A percentile compares a stretch with the other conserved stretches of the same genome.
Evolutionary conservation across 2,329 filamentous ascomycete genomes (phyloP).

Genomic region (Dryadomyces quercivorus): DNA sequence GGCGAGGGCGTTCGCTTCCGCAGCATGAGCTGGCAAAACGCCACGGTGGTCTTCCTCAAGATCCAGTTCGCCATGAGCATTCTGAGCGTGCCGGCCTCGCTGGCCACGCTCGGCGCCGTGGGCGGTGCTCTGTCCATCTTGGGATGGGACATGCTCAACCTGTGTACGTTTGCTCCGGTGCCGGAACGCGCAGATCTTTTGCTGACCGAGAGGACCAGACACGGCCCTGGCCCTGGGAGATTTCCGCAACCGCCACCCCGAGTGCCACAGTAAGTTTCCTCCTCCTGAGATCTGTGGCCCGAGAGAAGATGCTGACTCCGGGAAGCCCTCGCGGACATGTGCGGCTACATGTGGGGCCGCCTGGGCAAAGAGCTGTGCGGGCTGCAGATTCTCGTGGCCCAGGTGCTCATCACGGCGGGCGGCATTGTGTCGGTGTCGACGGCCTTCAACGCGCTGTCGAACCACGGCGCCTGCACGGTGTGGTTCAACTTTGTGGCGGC

Average conservation of each 20-base stretch:
- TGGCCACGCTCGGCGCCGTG: constrained; percentile 67
- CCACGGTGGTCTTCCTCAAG: constrained; percentile 34
- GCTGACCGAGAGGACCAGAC: constrained; percentile 8
- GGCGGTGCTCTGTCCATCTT: constrained; percentile 75
- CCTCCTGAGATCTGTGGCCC: background rate
- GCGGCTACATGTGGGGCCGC: constrained; percentile 37
- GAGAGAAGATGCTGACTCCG: background rate
- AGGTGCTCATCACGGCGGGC: constrained; percentile 32
- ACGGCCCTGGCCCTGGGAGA: constrained; percentile 27
- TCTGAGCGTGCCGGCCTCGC: constrained; percentile 47
- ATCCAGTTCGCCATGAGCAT: constrained; percentile 42
- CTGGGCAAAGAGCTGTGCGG: constrained; percentile 39
- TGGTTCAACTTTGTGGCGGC: constrained; percentile 46
- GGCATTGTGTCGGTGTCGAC: constrained; percentile 49
- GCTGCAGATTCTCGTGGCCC: constrained; percentile 37
- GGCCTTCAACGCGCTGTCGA: constrained; percentile 45
- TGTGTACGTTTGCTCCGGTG: constrained; percentile 10
- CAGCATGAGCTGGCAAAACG: constrained; percentile 34
- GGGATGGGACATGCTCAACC: constrained; percentile 33
- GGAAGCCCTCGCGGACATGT: constrained; percentile 39
- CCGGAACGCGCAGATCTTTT: background rate
- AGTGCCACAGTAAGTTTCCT: constrained; percentile 19
- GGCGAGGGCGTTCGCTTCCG: constrained; percentile 28
- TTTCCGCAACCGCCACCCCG: constrained; percentile 25
- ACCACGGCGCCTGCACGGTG: constrained; percentile 9